Base-by-base conservation (phyloP, 257 asterid genomes). In the Ocimum tenuiflorum region DNA sequence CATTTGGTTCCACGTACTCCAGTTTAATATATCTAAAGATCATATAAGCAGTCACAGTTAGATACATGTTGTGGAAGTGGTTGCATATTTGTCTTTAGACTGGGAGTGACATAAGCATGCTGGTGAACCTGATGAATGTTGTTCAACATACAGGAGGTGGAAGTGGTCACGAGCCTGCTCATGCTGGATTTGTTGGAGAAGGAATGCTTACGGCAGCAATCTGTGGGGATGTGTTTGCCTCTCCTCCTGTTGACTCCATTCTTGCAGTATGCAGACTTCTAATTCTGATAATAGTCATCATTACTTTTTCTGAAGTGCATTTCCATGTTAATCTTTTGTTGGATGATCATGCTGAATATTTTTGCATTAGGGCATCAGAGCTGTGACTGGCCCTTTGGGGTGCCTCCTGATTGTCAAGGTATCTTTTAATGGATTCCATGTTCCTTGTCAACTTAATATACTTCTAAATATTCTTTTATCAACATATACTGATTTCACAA, bases 201-300 rank as follows among this genome's bases (percentile, higher is more conserved):
- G 99, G 99, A 68, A 92, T 92, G 99, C 85, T 92, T 79, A 92
- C 99, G 38, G 97, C 99, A 59, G 97, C 99, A 60, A 82, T 92
- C 63, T 92, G 99, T 69, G 99, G 99, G 72, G 97, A 92, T 78
- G 88, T 92, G 77, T 92, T 92, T 78, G 86, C 99, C 23, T 92
- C 97, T 61, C 99, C 99, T 43, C 88, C 91, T 1, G 94, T 88
- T 63, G 94, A 84, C 69, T 79, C 99, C 53, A 92, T 92, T 78
- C 89, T 92, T 67, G 91, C 99, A 71, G 97, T 92, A 92, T 69
- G 92, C 71, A 47, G 67, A 63, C 47, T 80, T 69, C 69, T 68
- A 51, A 63, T 46, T 46, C 59, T 10, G 14, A 71, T 57, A 27
- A 50, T 60, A 22, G 36, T 64, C 14, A 48, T 15, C 23, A 15